These are phyloP conservation scores for Annona cherimola DNA, from an alignment of 164 flowering plant genomes.

Conservation along the genomic window DNA sequence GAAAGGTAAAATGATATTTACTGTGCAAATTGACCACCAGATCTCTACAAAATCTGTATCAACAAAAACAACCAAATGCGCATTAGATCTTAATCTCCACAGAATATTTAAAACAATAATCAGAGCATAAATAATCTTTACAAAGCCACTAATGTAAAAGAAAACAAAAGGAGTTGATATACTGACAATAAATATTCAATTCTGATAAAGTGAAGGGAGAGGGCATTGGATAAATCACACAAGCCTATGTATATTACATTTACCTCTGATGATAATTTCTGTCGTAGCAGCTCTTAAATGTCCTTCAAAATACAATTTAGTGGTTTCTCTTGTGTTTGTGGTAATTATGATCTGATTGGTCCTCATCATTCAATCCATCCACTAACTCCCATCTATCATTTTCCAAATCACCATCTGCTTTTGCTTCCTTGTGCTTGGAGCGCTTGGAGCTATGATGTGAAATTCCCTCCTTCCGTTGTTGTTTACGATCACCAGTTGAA, in stretches of 20 bases:
- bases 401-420: conserved; percentile 14
- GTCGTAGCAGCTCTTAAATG: conserved; percentile 6
- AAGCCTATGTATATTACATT: conserved; percentile 28
- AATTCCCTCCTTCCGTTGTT: conserved; percentile 24
- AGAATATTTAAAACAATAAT: conserved; percentile 5
- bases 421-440: conserved; percentile 27
- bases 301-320: conserved; percentile 15
- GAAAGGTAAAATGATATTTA: conserved; percentile 17
- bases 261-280: conserved; percentile 38
- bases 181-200: conserved; percentile 26
- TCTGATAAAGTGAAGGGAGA: conserved; percentile 4
- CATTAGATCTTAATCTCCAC: conserved; percentile 27
- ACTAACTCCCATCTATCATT: conserved; percentile 48
- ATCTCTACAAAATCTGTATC: conserved; percentile 32
- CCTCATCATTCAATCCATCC: conserved; percentile 27
- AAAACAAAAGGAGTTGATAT: conserved; percentile 10
- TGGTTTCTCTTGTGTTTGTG: conserved; percentile 37
- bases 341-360: conserved; percentile 23
- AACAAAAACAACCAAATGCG: conserved; percentile 36
- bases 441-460: conserved; percentile 28
- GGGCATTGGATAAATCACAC: conserved; percentile 22
- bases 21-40: conserved; percentile 21
- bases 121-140: conserved; percentile 9
- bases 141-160: conserved; percentile 7
- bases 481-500: conserved; percentile 22